These are phyloP conservation scores for Biscutella laevigata DNA, from an alignment of 441 rosid genomes.

Conservation along the genomic window DNA sequence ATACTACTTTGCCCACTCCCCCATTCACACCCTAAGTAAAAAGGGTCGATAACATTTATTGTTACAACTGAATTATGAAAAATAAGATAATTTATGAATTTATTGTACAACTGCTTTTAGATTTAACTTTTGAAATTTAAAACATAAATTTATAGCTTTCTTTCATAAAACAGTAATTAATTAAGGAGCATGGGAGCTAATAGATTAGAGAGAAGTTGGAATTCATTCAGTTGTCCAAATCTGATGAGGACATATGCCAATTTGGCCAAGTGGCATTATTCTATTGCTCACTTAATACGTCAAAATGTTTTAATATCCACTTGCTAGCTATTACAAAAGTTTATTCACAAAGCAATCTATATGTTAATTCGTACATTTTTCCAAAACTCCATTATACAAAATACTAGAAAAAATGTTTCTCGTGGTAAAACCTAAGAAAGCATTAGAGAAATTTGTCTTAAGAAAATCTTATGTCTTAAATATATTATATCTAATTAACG, in stretches of 20 bases:
- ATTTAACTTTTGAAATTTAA: background rate
- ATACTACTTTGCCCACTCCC: too few relatives aligned
- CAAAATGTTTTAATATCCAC: slow-evolving; percentile 17
- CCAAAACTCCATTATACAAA: background rate
- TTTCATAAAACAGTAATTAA: slow-evolving; percentile 19
- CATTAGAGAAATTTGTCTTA: too few relatives aligned
- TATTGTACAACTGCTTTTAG: background rate
- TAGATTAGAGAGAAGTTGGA: slow-evolving; percentile 9
- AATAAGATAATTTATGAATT: background rate
- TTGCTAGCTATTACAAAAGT: slow-evolving; percentile 3
- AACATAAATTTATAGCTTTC: slow-evolving; percentile 13
- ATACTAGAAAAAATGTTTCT: background rate
- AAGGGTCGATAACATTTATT: slow-evolving; percentile 7
- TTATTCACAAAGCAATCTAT: slow-evolving; percentile 18
- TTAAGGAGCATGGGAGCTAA: slow-evolving; percentile 21
- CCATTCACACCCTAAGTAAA: slow-evolving; percentile 13
- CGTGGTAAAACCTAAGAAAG: background rate
- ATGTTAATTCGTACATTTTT: background rate
- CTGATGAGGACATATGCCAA: slow-evolving; percentile 31
- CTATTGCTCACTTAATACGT: slow-evolving; percentile 7
- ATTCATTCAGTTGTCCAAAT: slow-evolving; percentile 17
- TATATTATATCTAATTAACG: too few relatives aligned
- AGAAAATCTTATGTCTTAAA: too few relatives aligned
- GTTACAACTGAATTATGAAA: slow-evolving; percentile 20
- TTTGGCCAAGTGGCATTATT: slow-evolving; percentile 20